These are phyloP conservation scores for Shiraia bambusicola DNA, from an alignment of 2,329 filamentous ascomycete species.

Conservation along the genomic window DNA sequence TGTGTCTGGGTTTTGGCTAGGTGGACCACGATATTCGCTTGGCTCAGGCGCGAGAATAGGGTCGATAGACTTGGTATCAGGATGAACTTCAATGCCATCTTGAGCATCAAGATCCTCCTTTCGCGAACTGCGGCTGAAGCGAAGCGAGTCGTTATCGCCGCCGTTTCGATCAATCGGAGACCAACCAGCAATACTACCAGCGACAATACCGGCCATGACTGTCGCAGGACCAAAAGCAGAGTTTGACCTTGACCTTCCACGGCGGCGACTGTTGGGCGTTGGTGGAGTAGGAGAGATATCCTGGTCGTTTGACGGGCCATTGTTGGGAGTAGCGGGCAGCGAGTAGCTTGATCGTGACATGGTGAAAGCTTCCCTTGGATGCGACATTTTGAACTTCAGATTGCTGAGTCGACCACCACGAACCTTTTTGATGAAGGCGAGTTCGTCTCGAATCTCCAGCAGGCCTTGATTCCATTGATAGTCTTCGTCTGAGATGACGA, in stretches of 20 bases:
- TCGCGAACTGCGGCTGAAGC: slow-evolving; percentile 37
- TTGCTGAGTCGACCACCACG: slow-evolving; percentile 81
- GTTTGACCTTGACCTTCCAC: slow-evolving; percentile 68
- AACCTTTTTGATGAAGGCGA: slow-evolving; percentile 76
- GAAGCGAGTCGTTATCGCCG: slow-evolving; percentile 46
- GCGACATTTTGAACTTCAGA: slow-evolving; percentile 74
- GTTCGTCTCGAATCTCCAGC: slow-evolving; percentile 74
- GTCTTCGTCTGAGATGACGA: slow-evolving; percentile 50
- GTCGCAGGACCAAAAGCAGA: slow-evolving; percentile 73
- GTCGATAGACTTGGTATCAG: slow-evolving; percentile 52
- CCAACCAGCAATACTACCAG: slow-evolving; percentile 75
- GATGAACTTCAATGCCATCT: slow-evolving; percentile 51
- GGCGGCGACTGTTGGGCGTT: slow-evolving; percentile 57
- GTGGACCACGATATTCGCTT: slow-evolving; percentile 42
- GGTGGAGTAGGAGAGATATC: slow-evolving; percentile 50
- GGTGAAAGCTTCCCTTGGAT: slow-evolving; percentile 72
- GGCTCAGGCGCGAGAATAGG: slow-evolving; percentile 49
- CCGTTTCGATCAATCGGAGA: slow-evolving; percentile 63
- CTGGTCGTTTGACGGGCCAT: slow-evolving; percentile 43
- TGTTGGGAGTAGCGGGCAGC: slow-evolving; percentile 64
- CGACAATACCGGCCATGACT: slow-evolving; percentile 82
- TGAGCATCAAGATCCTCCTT: slow-evolving; percentile 46
- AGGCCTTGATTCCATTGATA: slow-evolving; percentile 69
- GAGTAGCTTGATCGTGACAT: slow-evolving; percentile 63
- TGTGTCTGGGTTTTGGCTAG: slow-evolving; percentile 48